A percentile compares a stretch with the other conserved stretches of the same genome.
These are phyloP conservation scores for Naematelia aurantialba DNA, from an alignment of 768 basidiomycete genomes.

Conservation along the genomic window DNA sequence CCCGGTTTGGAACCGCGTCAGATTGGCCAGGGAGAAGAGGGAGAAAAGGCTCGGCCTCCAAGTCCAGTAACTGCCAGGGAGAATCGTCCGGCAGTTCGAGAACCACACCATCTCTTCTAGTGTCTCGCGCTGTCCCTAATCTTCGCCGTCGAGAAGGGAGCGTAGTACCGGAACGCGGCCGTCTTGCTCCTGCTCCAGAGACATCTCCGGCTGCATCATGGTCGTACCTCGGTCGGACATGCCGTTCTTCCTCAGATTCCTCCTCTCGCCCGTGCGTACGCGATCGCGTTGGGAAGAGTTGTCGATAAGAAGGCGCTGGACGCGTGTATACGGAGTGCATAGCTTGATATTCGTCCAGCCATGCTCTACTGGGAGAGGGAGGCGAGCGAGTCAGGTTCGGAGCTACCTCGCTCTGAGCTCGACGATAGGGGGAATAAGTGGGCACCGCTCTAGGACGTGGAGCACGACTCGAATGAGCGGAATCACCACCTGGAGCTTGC, in stretches of 20 bases:
- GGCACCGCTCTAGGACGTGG: not conserved
- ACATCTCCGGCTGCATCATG: constrained; percentile 5
- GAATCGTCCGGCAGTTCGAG: constrained; percentile 9
- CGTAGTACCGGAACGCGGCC: not conserved
- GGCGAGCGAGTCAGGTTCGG: constrained; percentile 4
- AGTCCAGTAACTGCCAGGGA: not conserved
- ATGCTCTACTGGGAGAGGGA: constrained; percentile 10
- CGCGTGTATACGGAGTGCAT: not conserved
- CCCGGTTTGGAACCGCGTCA: no score
- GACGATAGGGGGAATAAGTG: not conserved
- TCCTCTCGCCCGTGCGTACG: constrained; percentile 3
- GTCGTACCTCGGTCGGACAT: not conserved
- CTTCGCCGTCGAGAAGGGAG: not conserved
- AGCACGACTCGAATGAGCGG: not conserved
- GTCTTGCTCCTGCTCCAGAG: not conserved
- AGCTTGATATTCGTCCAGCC: constrained; percentile 15
- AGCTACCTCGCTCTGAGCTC: not conserved
- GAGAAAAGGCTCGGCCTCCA: not conserved
- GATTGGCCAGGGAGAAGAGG: no score
- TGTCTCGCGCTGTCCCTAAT: constrained; percentile 8
- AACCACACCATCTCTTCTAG: constrained; percentile 25
- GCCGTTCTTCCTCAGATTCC: not conserved
- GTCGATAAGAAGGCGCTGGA: not conserved
- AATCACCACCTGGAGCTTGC: not conserved
- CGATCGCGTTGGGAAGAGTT: not conserved